Base-by-base conservation (phyloP, 345 rosid species). In the Melaleuca quinquenervia region DNA sequence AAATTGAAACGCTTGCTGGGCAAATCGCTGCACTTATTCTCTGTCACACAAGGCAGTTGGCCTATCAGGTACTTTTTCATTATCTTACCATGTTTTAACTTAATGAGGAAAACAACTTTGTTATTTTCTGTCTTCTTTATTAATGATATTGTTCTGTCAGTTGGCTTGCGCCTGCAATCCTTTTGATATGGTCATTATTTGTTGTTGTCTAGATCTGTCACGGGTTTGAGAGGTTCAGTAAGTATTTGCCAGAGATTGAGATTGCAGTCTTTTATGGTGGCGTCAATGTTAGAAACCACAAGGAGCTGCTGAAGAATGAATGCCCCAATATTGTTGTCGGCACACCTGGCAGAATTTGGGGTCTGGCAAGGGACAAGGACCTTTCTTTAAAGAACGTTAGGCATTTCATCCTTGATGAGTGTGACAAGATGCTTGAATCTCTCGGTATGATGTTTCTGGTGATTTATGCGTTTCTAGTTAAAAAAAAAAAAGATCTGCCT, bases 381-480 rank as follows among this genome's bases (percentile, higher is more conserved):
- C 99, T 98, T 83, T 94, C 98, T 24, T 92, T 98, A 90, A 97
- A 98, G 93, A 98, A 98, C 90, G 99, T 95, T 88, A 95, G 99
- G 93, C 99, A 98, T 91, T 98, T 98, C 88, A 98, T 98, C 87
- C 98, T 98, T 84, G 99, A 96, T 83, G 99, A 98, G 91, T 98
- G 99, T 90, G 99, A 98, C 88, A 98, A 98, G 89, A 98, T 98
- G 99, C 99, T 98, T 8, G 98, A 98, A 89, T 98, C 99, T 58
- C 99, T 98, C 84, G 98, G 99, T 98, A 91, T 84, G 75, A 45
- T 5, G 6, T 70, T 64, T 64, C 76, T 64, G 22, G 3, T n/a
- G n/a, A n/a, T n/a, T n/a, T n/a, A n/a, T n/a, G n/a, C n/a, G n/a
- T n/a, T n/a, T n/a, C n/a, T n/a, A n/a, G n/a, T n/a, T n/a, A 36